Conservation (phyloP, 768 basidiomycete species). For the Termitomyces sp. region DNA sequence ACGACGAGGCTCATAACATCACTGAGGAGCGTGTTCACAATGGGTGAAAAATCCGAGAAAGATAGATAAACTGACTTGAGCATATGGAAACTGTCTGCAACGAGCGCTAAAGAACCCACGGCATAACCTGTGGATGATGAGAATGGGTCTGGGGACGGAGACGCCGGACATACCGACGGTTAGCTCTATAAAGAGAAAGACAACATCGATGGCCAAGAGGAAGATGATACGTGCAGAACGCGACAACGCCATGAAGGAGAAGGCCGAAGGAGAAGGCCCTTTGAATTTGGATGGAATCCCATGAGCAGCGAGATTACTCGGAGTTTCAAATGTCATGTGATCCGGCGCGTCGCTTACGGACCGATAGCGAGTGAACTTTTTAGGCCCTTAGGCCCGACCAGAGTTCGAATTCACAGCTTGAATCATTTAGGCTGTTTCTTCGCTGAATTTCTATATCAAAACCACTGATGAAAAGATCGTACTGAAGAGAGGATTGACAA, state of each 20-base stretch:
- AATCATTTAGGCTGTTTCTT: no score
- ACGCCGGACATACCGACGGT: slow-evolving; percentile 53
- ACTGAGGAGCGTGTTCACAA: slow-evolving; percentile 36
- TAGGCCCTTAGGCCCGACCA: no score
- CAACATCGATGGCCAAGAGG: slow-evolving; percentile 76
- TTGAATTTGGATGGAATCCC: not conserved
- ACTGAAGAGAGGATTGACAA: no score
- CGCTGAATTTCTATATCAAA: no score
- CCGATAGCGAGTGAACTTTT: no score
- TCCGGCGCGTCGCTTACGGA: not conserved
- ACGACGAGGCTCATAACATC: slow-evolving; percentile 96
- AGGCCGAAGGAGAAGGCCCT: not conserved
- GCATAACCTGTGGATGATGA: slow-evolving; percentile 65
- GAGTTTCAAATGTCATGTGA: not conserved
- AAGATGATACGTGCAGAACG: slow-evolving; percentile 71
- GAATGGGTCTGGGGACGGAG: slow-evolving; percentile 4
- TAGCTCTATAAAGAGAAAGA: slow-evolving; percentile 86
- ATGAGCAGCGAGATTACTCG: not conserved
- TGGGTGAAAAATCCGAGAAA: not conserved
- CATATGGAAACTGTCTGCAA: slow-evolving; percentile 99
- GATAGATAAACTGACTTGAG: slow-evolving; percentile 67
- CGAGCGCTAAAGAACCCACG: slow-evolving; percentile 91
- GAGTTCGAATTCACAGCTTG: no score
- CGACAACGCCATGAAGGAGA: slow-evolving; percentile 37
- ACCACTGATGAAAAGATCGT: no score